phyloP scores from a whole-genome alignment of 1,139 yeast species.

The Yamadazyma trypodendri region DNA sequence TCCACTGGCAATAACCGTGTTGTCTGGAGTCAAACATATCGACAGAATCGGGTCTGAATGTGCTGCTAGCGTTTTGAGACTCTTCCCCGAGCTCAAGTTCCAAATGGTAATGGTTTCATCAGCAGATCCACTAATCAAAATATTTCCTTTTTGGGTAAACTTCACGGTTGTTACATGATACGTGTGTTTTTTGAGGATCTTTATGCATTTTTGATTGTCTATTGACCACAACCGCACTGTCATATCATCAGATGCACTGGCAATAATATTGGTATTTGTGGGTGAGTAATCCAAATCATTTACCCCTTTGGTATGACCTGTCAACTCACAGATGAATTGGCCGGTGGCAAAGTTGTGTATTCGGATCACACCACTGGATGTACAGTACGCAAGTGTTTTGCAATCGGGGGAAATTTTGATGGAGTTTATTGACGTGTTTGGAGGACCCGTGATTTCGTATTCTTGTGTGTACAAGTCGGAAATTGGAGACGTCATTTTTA shows the following conservation, averaged over 20 bases:
- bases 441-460: conserved; percentile 3
- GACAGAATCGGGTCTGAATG: conserved; percentile 90
- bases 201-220: conserved; percentile 48
- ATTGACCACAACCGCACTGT: conserved; percentile 76
- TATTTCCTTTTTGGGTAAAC: conserved; percentile 73
- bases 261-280: conserved; percentile 63
- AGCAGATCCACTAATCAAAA: conserved; percentile 78
- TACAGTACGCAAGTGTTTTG: conserved; percentile 54
- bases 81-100: conserved; percentile 75
- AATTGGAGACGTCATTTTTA: conserved; percentile 2
- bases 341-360: conserved; percentile 22
- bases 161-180: conserved; percentile 76
- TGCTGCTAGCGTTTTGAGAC: conserved; percentile 81
- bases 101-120: conserved; percentile 91
- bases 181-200: conserved; percentile 75
- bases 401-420: conserved; percentile 70
- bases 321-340: conserved; percentile 32
- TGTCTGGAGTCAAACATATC: conserved; percentile 72
- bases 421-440: conserved; percentile 11
- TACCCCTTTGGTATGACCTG: conserved; percentile 68
- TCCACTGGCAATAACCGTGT: conserved; percentile 80
- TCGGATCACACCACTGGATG: conserved; percentile 30
- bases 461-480: conserved; percentile 8
- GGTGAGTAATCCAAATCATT: conserved; percentile 77
- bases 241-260: conserved; percentile 81